A percentile compares a stretch with the other conserved stretches of the same genome.
phyloP scores from a whole-genome alignment of 2,329 filamentous ascomycete species.

The Chaetomium olivaceum region DNA sequence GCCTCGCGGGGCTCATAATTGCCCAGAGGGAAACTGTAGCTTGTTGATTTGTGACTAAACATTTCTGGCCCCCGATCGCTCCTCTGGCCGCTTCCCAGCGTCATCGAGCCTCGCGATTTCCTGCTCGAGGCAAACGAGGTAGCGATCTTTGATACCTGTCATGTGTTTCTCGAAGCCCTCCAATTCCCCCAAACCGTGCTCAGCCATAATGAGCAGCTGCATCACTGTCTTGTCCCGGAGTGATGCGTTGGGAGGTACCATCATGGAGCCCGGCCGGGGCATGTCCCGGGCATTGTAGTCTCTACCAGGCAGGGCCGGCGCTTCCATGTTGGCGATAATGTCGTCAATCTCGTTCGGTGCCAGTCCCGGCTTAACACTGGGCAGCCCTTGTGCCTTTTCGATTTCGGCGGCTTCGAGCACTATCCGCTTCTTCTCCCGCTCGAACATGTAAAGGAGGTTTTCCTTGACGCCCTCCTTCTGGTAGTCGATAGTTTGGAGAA shows the following conservation, averaged over 20 bases:
- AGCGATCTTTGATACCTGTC: constrained; percentile 24
- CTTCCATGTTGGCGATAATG: constrained; percentile 36
- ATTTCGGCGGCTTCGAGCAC: constrained; percentile 28
- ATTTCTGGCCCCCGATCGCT: constrained; percentile 10
- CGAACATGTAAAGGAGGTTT: constrained; percentile 39
- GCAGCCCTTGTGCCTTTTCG: constrained; percentile 13
- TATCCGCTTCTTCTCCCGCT: constrained; percentile 39
- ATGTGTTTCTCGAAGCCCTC: constrained; percentile 33
- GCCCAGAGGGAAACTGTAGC: neutral
- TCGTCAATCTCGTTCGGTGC: constrained; percentile 32
- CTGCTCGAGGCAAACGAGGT: constrained; percentile 30
- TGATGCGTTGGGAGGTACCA: constrained; percentile 11
- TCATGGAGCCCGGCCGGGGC: neutral
- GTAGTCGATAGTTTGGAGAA: constrained; percentile 38
- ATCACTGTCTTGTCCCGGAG: constrained; percentile 27
- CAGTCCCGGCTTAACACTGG: constrained; percentile 19
- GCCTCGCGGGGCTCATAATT: neutral
- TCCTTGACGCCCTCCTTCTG: constrained; percentile 36
- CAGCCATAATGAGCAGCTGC: constrained; percentile 24
- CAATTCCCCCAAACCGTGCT: constrained; percentile 27
- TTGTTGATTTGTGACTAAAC: neutral
- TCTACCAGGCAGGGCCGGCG: constrained; percentile 24
- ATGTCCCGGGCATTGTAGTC: constrained; percentile 33
- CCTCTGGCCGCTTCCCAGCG: constrained; percentile 30
- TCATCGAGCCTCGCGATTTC: constrained; percentile 32